Percentiles rank a stretch among this genome's conserved stretches.
These are phyloP conservation scores for Pythium oligandrum DNA, from an alignment of 352 stramenopile genomes.

Conservation along the genomic window DNA sequence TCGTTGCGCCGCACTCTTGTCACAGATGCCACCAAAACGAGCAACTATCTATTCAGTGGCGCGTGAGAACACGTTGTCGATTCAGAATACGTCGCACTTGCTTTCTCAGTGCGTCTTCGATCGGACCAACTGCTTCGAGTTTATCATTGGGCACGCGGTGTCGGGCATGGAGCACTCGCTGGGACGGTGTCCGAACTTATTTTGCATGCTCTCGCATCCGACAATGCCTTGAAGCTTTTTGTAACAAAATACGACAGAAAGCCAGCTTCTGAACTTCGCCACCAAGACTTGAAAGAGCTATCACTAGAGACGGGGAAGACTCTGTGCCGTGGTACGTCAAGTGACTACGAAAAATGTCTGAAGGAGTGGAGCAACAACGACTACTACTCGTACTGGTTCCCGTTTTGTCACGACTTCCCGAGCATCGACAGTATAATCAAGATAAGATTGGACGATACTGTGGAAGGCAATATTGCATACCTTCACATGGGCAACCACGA, in stretches of 20 bases:
- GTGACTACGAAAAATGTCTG: conserved; percentile 7
- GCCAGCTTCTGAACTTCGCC: background rate
- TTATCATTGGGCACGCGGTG: background rate
- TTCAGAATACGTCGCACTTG: conserved; percentile 2
- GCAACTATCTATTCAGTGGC: background rate
- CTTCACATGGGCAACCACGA: conserved; percentile 13
- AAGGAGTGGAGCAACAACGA: conserved; percentile 6
- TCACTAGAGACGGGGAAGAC: background rate
- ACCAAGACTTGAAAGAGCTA: conserved; percentile 2
- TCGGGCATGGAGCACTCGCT: conserved; percentile 1
- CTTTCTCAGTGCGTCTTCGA: background rate
- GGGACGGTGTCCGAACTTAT: conserved; percentile 1
- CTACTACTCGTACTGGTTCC: conserved; percentile 16
- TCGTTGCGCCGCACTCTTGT: conserved; percentile 6
- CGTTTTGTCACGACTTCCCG: conserved; percentile 14
- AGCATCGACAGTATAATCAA: conserved; percentile 23
- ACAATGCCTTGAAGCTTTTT: conserved; percentile 10
- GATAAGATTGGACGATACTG: background rate
- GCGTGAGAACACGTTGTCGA: conserved; percentile 4
- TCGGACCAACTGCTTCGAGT: background rate
- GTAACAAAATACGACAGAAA: conserved; percentile 11
- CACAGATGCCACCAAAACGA: background rate
- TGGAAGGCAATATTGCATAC: conserved; percentile 11
- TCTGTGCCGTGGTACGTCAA: background rate
- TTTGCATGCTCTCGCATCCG: conserved; percentile 6